Evolutionary conservation across 176 grass and related monocot genomes (phyloP).

Genomic region (Zizania latifolia): DNA sequence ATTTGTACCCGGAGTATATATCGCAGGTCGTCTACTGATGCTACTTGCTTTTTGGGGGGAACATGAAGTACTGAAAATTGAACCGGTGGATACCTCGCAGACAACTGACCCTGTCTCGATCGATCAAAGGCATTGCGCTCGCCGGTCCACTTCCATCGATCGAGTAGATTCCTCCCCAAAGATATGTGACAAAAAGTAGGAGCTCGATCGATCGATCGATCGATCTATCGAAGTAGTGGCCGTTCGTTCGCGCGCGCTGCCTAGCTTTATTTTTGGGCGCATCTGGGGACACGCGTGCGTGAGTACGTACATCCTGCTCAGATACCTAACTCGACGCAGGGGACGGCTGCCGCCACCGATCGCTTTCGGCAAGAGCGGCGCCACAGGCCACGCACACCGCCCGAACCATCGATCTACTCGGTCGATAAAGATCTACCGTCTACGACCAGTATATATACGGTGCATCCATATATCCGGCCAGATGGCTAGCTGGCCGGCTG

Average conservation of each 20-base stretch:
- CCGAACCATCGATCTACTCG: not conserved
- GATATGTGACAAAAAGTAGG: slow-evolving; percentile 35
- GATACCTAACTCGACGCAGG: slow-evolving; percentile 24
- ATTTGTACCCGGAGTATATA: no score
- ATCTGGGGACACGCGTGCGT: slow-evolving; percentile 28
- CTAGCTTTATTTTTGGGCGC: slow-evolving; percentile 31
- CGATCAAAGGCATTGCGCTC: not conserved
- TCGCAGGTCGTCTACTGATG: no score
- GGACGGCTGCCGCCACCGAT: not conserved
- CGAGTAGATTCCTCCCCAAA: slow-evolving; percentile 14
- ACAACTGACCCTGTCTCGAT: not conserved
- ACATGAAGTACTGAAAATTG: no score
- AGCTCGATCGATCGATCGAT: not conserved
- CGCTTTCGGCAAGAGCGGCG: slow-evolving; percentile 42
- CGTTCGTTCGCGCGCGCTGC: not conserved
- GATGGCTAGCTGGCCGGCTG: not conserved
- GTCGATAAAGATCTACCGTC: no score
- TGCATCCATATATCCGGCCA: no score
- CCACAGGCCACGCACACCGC: not conserved
- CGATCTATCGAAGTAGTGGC: not conserved
- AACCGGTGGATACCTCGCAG: no score
- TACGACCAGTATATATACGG: no score
- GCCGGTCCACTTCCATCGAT: not conserved
- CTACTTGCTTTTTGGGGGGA: no score
- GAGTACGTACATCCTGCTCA: not conserved